Evolutionary conservation across 2,329 filamentous ascomycete species (phyloP), one percentile per base, ranked within the genome.

Genomic region (Aspergillus persii): DNA sequence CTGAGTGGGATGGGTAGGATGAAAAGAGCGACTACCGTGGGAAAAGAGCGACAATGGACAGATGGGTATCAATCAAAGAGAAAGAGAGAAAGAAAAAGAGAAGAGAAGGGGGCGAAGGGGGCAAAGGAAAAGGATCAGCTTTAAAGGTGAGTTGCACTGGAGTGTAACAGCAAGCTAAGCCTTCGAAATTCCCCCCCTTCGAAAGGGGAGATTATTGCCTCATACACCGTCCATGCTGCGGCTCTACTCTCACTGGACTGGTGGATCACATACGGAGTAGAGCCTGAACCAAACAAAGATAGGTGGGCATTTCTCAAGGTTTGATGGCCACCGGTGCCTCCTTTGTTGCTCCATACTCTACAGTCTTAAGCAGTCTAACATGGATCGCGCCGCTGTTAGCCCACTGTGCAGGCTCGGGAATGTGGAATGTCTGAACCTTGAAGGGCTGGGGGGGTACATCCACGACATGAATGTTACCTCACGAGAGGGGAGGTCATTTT

Each of bases 21-120:
- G 30, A 58, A 68, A 65, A 54, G 65, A 67, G 53, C 60, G 63
- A 66, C 66, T 69, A 57, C 61, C 61, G 60, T 62, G 51, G 63
- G 58, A 59, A 61, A 52, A 12, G 57, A 64, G 52, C 50, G 61
- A 61, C 56, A 52, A 55, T 36, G 30, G 44, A 53, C 29, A 44
- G 50, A 54, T 51, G 49, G 53, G 46, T 51, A 57, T 41, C 49
- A 50, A 57, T 33, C 56, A 50, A 63, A 56, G 63, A 66, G 58
- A 39, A 61, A 64, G 47, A 58, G 50, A 61, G 54, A 54, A 62
- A 59, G 47, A 56, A 56, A 59, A 63, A 56, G 18, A 58, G 57
- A 49, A 59, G 31, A 44, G 62, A 36, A 33, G 59, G 50, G 60
- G 55, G 57, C 47, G 56, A 59, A 62, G 49, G 46, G 31, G 53